Base-by-base conservation (phyloP, 192 early-diverging fungal genomes). In the Allomyces macrogynus region DNA sequence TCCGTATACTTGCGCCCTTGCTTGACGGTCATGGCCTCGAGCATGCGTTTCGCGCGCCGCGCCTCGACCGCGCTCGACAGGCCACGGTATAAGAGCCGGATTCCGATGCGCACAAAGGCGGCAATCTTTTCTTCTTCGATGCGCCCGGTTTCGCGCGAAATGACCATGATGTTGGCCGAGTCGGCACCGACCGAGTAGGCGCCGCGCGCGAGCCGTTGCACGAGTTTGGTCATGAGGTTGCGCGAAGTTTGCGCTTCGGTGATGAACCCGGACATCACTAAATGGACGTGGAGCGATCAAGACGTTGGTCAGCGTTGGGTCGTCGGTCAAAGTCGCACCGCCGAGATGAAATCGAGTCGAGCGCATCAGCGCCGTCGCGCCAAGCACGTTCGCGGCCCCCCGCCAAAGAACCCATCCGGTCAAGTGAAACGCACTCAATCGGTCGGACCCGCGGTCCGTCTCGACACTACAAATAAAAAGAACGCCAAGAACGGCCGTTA, bases 111-210 rank as follows among this genome's bases (percentile, higher is more conserved):
- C 25, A 91, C 74, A 70, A 87, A 91, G 0, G 82, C 74, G 23
- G 85, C 79, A 74, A 91, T 91, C 61, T 82, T 80, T 69, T 91
- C 89, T 70, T 91, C 87, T 22, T 81, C 63, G 27, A 88, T 71
- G 32, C 78, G 79, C 2, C 87, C 87, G 12, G 81, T 83, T 40
- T 62, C 40, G 16, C 89, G 78, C 63, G 89, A 83, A 69, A 87
- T 81, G 4, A 87, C 83, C 61, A 89, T 81, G 61, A 89, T 89
- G 65, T 87, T 88, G 49, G 86, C 85, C 72, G 81, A 78, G 64
- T 75, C 76, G 60, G 43, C 72, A 57, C 81, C 81, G 69, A 81
- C 64, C 44, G 70, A 71, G 67, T 82, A 82, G 7, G 78, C 74
- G 60, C 83, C 81, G 67, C 80, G 85, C n/a, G 80, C 79, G 7